phyloP scores from a whole-genome alignment of 2,329 filamentous ascomycete species.

The Zasmidium angulare region DNA sequence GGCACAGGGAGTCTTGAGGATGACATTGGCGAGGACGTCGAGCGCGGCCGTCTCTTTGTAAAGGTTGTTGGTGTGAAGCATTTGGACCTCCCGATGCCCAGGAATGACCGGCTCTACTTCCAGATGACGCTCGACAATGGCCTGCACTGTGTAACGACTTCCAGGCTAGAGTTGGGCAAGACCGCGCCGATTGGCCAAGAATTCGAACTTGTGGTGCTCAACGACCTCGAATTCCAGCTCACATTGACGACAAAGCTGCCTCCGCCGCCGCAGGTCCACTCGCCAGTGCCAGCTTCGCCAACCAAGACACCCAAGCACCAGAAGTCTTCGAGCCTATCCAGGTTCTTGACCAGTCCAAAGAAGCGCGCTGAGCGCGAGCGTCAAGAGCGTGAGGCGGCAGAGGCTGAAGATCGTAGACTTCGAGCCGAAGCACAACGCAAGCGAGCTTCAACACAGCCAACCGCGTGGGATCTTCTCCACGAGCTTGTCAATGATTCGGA shows the following conservation, averaged over 20 bases:
- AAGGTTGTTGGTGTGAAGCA: constrained; percentile 99
- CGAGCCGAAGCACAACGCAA: constrained; percentile 48
- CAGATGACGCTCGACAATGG: constrained; percentile 97
- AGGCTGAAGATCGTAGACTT: constrained; percentile 51
- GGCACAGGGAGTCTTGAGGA: constrained; percentile 50
- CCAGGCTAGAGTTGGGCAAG: constrained; percentile 88
- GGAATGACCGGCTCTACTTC: constrained; percentile 89
- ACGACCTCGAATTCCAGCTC: constrained; percentile 97
- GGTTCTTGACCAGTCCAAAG: constrained; percentile 90
- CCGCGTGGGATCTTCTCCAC: constrained; percentile 82
- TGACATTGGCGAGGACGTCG: constrained; percentile 69
- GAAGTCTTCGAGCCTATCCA: constrained; percentile 86
- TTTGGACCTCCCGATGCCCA: constrained; percentile 84
- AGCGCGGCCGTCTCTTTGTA: constrained; percentile 89
- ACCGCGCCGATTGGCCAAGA: constrained; percentile 96
- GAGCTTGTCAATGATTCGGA: constrained; percentile 81
- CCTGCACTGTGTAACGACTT: constrained; percentile 94
- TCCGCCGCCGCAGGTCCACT: constrained; percentile 42
- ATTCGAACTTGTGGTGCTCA: constrained; percentile 94
- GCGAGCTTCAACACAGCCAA: constrained; percentile 63
- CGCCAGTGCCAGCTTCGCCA: constrained; percentile 53
- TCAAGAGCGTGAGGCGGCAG: constrained; percentile 77
- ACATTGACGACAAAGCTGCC: constrained; percentile 94
- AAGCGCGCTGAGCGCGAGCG: constrained; percentile 94
- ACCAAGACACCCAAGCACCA: constrained; percentile 63